These are phyloP conservation scores for Maudiozyma bulderi DNA, from an alignment of 805 yeast species.

Conservation along the genomic window DNA sequence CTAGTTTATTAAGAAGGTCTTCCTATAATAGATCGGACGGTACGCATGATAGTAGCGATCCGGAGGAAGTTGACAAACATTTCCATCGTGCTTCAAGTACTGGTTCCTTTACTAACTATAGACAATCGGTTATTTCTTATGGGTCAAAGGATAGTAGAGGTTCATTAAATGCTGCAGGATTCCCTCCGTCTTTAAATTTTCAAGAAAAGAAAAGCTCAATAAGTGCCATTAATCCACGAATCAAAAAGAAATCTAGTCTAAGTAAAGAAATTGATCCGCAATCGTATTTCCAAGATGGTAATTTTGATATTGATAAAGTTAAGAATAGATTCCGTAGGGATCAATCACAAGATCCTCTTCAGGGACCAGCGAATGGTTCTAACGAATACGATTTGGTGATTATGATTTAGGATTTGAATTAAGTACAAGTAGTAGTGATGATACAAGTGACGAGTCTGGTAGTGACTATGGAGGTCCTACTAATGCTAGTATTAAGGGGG, in stretches of 20 bases:
- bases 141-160: conserved; percentile 21
- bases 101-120: not conserved
- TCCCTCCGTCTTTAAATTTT: conserved; percentile 7
- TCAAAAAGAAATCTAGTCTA: conserved; percentile 20
- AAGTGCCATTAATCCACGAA: conserved; percentile 6
- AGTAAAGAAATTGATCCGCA: conserved; percentile 18
- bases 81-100: conserved; percentile 1
- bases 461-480: not conserved
- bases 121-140: not conserved
- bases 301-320: not conserved
- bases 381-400: not conserved
- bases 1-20: conserved; percentile 38
- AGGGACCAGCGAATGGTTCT: not conserved
- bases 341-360: not conserved
- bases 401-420: not conserved
- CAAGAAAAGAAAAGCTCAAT: conserved; percentile 7
- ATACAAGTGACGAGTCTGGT: not conserved
- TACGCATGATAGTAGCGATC: conserved; percentile 18
- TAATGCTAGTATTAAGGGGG: conserved; percentile 3
- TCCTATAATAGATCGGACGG: conserved; percentile 24
- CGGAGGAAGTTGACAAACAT: conserved; percentile 1
- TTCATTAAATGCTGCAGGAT: conserved; percentile 16
- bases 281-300: not conserved
- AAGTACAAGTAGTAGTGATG: conserved; percentile 1
- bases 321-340: not conserved